A percentile compares a stretch with the other conserved stretches of the same genome.
phyloP scores from a whole-genome alignment of 805 yeast species.

The Wickerhamiella spandovensis region DNA sequence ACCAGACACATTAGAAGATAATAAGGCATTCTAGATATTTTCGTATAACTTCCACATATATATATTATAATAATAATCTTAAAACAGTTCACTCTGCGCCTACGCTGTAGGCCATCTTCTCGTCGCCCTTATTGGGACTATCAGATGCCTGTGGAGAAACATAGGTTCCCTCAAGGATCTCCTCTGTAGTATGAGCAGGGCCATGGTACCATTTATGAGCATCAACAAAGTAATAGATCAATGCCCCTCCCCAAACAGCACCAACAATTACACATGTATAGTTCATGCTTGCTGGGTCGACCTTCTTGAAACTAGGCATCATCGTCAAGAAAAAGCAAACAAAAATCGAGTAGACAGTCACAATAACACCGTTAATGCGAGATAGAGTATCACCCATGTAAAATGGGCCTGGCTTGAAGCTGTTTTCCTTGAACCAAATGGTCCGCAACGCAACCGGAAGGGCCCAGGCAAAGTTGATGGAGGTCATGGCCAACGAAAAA shows the following conservation, averaged over 20 bases:
- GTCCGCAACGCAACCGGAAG: slow-evolving; percentile 43
- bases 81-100: too few relatives aligned
- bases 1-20: neutral
- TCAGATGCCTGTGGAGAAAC: neutral
- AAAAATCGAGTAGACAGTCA: slow-evolving; percentile 34
- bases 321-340: slow-evolving; percentile 36
- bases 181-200: slow-evolving; percentile 40
- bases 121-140: neutral
- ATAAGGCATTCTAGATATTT: too few relatives aligned
- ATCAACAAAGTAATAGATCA: slow-evolving; percentile 36
- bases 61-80: too few relatives aligned
- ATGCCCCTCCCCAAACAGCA: slow-evolving; percentile 43
- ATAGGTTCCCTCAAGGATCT: neutral
- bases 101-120: neutral
- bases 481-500: slow-evolving; percentile 54
- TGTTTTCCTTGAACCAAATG: slow-evolving; percentile 35
- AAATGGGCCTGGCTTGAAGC: slow-evolving; percentile 49
- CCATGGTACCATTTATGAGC: slow-evolving; percentile 52
- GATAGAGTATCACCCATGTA: slow-evolving; percentile 39
- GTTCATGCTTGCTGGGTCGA: slow-evolving; percentile 51
- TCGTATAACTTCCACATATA: too few relatives aligned
- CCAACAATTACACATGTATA: slow-evolving; percentile 53
- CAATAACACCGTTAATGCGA: slow-evolving; percentile 30
- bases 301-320: slow-evolving; percentile 44
- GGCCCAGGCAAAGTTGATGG: slow-evolving; percentile 47